phyloP scores from a whole-genome alignment of 164 flowering plant genomes.

The Sextonia rubra region DNA sequence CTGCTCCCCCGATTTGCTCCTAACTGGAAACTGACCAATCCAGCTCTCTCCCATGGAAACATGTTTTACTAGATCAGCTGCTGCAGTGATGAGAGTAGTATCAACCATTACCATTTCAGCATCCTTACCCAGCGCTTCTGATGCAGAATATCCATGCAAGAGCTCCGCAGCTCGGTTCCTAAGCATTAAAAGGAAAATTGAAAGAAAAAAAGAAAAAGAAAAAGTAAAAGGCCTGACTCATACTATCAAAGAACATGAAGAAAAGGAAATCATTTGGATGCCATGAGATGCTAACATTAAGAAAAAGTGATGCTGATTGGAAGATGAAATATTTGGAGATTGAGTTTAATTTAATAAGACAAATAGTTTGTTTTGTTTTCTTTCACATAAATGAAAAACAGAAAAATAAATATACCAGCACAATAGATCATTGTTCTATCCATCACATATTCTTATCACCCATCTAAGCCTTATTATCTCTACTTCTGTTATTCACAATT shows the following conservation, averaged over 20 bases:
- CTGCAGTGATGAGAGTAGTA: constrained; percentile 35
- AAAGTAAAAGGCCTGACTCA: background rate
- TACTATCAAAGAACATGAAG: background rate
- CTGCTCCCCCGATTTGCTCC: constrained; percentile 55
- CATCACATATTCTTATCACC: too few relatives aligned
- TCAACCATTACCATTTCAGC: constrained; percentile 51
- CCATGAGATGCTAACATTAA: background rate
- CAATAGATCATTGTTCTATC: too few relatives aligned
- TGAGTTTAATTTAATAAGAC: background rate
- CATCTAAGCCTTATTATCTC: too few relatives aligned
- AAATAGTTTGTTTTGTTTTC: too few relatives aligned
- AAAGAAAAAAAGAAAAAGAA: background rate
- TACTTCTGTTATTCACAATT: too few relatives aligned
- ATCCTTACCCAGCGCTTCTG: constrained; percentile 71
- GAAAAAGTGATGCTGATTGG: background rate
- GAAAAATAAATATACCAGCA: too few relatives aligned
- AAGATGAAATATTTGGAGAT: background rate
- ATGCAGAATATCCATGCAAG: constrained; percentile 71
- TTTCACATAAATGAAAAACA: too few relatives aligned
- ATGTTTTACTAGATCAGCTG: constrained; percentile 38
- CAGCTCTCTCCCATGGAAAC: constrained; percentile 61
- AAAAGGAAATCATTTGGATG: background rate
- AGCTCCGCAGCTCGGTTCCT: constrained; percentile 79
- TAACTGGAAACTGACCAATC: constrained; percentile 79
- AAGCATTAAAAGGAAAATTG: constrained; percentile 1